Conservation (phyloP, 441 rosid species). For the Euphorbia corollata region DNA sequence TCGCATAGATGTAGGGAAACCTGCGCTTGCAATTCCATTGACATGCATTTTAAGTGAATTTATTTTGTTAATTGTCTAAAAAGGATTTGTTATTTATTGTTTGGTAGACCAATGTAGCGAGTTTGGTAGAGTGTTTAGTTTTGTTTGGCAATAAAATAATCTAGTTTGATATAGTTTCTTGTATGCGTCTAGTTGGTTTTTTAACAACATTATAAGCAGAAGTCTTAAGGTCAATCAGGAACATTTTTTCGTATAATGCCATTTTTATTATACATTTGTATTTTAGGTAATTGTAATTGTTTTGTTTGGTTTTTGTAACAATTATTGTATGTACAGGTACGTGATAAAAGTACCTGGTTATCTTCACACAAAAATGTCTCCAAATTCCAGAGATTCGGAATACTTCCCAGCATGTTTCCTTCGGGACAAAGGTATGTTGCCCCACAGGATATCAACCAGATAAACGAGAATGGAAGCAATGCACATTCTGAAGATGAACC, state of each 20-base stretch:
- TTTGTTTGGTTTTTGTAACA: constrained; percentile 3
- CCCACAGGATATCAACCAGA: constrained; percentile 29
- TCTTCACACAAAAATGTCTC: constrained; percentile 58
- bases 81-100: not conserved
- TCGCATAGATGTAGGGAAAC: not conserved
- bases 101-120: not conserved
- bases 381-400: constrained; percentile 44
- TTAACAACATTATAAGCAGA: not conserved
- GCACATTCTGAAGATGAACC: constrained; percentile 33
- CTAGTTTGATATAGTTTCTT: not conserved
- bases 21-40: constrained; percentile 3
- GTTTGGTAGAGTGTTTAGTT: not conserved
- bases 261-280: constrained; percentile 8
- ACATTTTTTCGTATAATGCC: not conserved
- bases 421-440: constrained; percentile 44
- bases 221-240: not conserved
- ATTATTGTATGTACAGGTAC: constrained; percentile 42
- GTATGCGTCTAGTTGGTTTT: not conserved
- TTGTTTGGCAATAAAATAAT: not conserved
- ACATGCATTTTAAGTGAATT: not conserved
- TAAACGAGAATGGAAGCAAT: constrained; percentile 30
- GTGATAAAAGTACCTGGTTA: constrained; percentile 66
- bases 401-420: constrained; percentile 81
- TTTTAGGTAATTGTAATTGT: not conserved
- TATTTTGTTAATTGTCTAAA: not conserved